A percentile compares a stretch with the other conserved stretches of the same genome.
These are phyloP conservation scores for Aquilaria sinensis DNA, from an alignment of 345 rosid genomes.

Conservation along the genomic window DNA sequence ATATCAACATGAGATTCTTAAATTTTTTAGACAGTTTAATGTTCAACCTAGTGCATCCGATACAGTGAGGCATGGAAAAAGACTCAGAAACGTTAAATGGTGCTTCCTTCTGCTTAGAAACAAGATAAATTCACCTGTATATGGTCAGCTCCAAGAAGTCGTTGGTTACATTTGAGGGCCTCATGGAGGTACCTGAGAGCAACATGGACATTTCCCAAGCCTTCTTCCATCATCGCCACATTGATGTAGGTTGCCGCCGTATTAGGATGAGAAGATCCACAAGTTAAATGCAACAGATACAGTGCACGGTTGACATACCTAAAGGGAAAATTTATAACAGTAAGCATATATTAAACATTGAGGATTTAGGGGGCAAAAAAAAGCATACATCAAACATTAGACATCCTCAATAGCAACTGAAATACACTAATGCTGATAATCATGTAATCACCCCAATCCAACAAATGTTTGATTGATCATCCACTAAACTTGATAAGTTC, in stretches of 20 bases:
- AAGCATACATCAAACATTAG: background rate
- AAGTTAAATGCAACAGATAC: constrained; percentile 87
- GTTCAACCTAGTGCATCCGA: background rate
- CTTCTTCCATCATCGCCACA: constrained; percentile 99
- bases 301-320: constrained; percentile 96
- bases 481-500: no score
- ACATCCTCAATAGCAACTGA: no score
- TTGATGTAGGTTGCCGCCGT: constrained; percentile 98
- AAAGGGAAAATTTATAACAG: constrained; percentile 19
- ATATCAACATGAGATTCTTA: background rate
- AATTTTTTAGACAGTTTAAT: no score
- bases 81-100: background rate
- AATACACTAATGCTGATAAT: no score
- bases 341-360: background rate
- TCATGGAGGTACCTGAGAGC: constrained; percentile 95
- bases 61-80: no score
- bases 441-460: no score
- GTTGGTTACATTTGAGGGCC: constrained; percentile 96
- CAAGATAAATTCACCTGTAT: constrained; percentile 58
- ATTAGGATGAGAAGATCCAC: constrained; percentile 96
- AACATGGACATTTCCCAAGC: constrained; percentile 92
- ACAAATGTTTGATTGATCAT: no score
- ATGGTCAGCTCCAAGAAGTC: constrained; percentile 93
- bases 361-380: background rate
- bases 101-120: background rate